A percentile compares a stretch with the other conserved stretches of the same genome.
phyloP scores from a whole-genome alignment of 345 rosid genomes.

The Alliaria petiolata region DNA sequence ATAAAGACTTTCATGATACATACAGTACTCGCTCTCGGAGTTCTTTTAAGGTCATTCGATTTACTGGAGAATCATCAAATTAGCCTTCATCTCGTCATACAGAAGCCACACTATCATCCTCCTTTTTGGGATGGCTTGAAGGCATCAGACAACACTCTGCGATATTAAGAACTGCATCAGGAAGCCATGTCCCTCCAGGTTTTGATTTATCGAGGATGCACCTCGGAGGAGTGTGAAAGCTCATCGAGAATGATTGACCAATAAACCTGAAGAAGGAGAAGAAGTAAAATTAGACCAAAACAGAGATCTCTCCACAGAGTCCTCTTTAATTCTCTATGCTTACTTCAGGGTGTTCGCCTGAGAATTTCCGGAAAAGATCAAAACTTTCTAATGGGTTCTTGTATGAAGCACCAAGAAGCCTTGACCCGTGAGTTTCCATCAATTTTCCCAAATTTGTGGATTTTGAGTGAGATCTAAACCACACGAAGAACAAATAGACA shows the following conservation, averaged over 20 bases:
- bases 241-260: conserved; percentile 67
- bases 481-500: neutral
- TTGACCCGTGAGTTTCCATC: conserved; percentile 72
- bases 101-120: conserved; percentile 55
- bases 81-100: conserved; percentile 79
- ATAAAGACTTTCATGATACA: conserved; percentile 22
- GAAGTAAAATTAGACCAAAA: neutral
- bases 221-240: conserved; percentile 53
- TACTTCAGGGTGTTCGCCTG: conserved; percentile 67
- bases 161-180: conserved; percentile 64
- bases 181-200: conserved; percentile 72
- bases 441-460: conserved; percentile 60
- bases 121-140: conserved; percentile 45
- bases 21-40: conserved; percentile 83
- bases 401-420: conserved; percentile 62
- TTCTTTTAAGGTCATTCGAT: conserved; percentile 53
- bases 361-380: conserved; percentile 52
- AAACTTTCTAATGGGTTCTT: conserved; percentile 73
- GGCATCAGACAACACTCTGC: conserved; percentile 81
- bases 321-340: neutral
- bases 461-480: conserved; percentile 47
- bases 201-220: conserved; percentile 66
- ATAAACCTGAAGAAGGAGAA: conserved; percentile 44
- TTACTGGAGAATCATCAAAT: conserved; percentile 47
- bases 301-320: neutral